Base-by-base conservation (phyloP, 441 rosid genomes). In the Adansonia gregorii region DNA sequence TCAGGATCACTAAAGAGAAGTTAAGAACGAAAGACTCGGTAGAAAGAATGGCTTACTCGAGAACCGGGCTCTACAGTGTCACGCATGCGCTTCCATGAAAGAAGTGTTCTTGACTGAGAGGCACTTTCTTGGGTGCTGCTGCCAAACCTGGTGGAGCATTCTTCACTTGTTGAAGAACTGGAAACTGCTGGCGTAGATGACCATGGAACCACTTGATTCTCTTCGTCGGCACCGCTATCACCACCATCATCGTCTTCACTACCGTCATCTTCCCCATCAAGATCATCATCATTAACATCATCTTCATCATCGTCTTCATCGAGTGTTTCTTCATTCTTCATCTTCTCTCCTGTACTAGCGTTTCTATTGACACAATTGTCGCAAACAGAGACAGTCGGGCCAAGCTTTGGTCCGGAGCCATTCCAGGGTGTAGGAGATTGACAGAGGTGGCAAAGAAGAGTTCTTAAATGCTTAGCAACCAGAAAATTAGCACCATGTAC, bases 401-500 rank as follows among this genome's bases (percentile, higher is more conserved):
- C 78, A 51, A 75, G 78, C 63, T 75, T 75, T 5, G 78, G 61
- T 22, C 78, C 78, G 1, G 70, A 48, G 49, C 78, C 72, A 65
- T 14, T 63, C 71, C 78, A 75, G 14, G 78, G 20, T 3, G 78
- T 75, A 7, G 78, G 72, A 63, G 78, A 75, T 35, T 75, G 78
- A 12, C 78, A 75, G 19, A 27, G 72, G 49, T 75, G 78, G 60
- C 72, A 75, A 51, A 75, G 78, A 27, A 75, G 78, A 22, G 63
- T 52, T 75, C 78, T 75, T 63, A 67, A 49, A 75, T 75, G 78
- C 61, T 64, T 75, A 0, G 78, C 72, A 35, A 65, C 78, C 48
- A 75, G 78, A 63, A 75, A 75, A 19, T 75, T 75, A 7, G 78
- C 72, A 24, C 78, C 78, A 19, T 75, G 78, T 48, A 75, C 72